Conservation (phyloP, 2,329 filamentous ascomycete species). For the Paradendryphiella salina region DNA sequence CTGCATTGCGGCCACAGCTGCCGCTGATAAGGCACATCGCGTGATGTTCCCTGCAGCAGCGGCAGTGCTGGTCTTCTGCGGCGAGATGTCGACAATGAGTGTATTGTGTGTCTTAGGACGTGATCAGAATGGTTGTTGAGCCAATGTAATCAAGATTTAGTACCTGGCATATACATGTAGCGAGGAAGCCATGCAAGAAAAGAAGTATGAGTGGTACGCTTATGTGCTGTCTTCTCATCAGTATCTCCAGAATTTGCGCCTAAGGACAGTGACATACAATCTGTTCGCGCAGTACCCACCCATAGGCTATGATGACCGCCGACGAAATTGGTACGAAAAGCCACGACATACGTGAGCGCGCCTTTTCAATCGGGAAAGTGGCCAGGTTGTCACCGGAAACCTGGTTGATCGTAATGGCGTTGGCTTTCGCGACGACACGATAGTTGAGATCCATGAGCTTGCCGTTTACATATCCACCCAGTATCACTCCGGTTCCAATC, state of each 20-base stretch:
- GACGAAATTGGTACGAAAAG: too few relatives aligned
- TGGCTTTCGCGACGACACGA: not conserved
- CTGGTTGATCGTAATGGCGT: not conserved
- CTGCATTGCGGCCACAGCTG: not conserved
- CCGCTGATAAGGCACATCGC: not conserved
- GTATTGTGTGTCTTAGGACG: not conserved
- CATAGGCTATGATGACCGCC: too few relatives aligned
- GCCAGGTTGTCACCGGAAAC: not conserved
- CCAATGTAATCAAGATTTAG: too few relatives aligned
- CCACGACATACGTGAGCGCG: not conserved
- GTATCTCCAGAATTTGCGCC: too few relatives aligned
- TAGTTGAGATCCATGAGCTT: slow-evolving; percentile 1
- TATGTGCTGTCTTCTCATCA: too few relatives aligned
- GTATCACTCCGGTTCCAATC: not conserved
- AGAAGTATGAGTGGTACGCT: too few relatives aligned
- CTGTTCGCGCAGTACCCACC: too few relatives aligned
- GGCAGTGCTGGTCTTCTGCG: not conserved
- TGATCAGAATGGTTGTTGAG: too few relatives aligned
- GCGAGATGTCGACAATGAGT: not conserved
- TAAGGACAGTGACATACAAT: too few relatives aligned
- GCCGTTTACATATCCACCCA: not conserved
- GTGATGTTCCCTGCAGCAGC: not conserved
- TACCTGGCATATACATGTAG: too few relatives aligned
- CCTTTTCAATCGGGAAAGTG: not conserved
- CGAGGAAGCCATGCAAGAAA: too few relatives aligned